phyloP scores from a whole-genome alignment of 768 basidiomycete genomes.

The Lactarius deliciosus region DNA sequence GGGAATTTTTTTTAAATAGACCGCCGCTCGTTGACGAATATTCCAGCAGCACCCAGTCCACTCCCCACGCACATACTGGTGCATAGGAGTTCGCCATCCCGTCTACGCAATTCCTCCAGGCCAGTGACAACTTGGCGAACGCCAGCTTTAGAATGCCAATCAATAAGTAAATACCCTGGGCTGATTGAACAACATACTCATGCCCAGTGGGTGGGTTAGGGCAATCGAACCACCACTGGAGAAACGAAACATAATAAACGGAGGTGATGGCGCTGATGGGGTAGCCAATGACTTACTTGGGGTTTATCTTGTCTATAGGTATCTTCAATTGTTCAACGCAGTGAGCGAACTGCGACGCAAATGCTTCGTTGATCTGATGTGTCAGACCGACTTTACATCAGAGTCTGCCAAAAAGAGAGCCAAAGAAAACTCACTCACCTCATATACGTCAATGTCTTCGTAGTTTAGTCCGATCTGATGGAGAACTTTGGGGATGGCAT shows the following conservation, averaged over 20 bases:
- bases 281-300: constrained; percentile 55
- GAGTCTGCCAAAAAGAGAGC: background rate
- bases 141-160: constrained; percentile 53
- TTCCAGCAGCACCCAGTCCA: constrained; percentile 85
- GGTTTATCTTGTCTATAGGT: constrained; percentile 80
- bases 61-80: constrained; percentile 84
- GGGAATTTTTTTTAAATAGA: background rate
- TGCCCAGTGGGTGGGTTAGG: constrained; percentile 76
- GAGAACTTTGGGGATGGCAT: constrained; percentile 69
- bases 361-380: constrained; percentile 81
- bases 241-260: constrained; percentile 19
- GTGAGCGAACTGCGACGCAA: constrained; percentile 92
- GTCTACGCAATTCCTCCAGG: constrained; percentile 75
- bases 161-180: constrained; percentile 27
- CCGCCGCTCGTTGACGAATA: constrained; percentile 67
- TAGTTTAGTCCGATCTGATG: constrained; percentile 59
- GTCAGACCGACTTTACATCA: background rate
- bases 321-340: constrained; percentile 80
- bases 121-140: constrained; percentile 86
- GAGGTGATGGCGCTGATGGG: background rate
- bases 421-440: constrained; percentile 44
- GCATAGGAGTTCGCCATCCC: constrained; percentile 66
- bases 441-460: constrained; percentile 74
- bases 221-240: constrained; percentile 83
- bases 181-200: constrained; percentile 54